These are phyloP conservation scores for Penicillium sp. DNA, from an alignment of 2,329 filamentous ascomycete species.

Conservation along the genomic window DNA sequence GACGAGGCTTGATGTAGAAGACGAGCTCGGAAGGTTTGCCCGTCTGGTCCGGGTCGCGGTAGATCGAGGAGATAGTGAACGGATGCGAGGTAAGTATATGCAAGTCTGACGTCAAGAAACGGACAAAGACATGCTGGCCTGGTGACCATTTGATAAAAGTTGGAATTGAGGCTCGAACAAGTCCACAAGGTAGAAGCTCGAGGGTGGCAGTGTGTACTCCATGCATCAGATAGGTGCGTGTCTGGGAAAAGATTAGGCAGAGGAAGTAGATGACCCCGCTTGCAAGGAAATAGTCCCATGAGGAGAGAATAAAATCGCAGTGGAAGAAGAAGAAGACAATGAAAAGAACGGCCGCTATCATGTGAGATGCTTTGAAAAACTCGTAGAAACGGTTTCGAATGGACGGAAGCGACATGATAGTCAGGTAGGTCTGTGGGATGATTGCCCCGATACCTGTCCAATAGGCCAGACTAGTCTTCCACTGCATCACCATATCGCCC, in stretches of 20 bases:
- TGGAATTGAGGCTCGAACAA: slow-evolving; percentile 47
- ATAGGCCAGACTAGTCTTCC: slow-evolving; percentile 51
- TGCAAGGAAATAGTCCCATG: slow-evolving; percentile 63
- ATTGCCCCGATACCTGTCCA: slow-evolving; percentile 60
- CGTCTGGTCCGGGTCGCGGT: slow-evolving; percentile 23
- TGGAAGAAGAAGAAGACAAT: slow-evolving; percentile 61
- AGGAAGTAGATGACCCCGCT: slow-evolving; percentile 54
- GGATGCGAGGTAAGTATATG: slow-evolving; percentile 53
- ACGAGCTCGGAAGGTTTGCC: slow-evolving; percentile 43
- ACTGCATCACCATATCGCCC: slow-evolving; percentile 52
- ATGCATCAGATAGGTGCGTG: slow-evolving; percentile 52
- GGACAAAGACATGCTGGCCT: slow-evolving; percentile 57
- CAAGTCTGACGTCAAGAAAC: slow-evolving; percentile 48
- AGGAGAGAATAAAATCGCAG: slow-evolving; percentile 55
- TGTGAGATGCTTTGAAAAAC: slow-evolving; percentile 60
- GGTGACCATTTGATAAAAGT: slow-evolving; percentile 50
- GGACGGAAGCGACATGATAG: slow-evolving; percentile 54
- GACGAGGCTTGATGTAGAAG: slow-evolving; percentile 55
- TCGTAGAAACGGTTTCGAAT: slow-evolving; percentile 58
- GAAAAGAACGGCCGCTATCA: slow-evolving; percentile 54
- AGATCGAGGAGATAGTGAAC: slow-evolving; percentile 57
- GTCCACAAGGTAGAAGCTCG: slow-evolving; percentile 40
- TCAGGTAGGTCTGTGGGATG: slow-evolving; percentile 57
- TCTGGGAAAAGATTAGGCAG: slow-evolving; percentile 47
- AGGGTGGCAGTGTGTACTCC: slow-evolving; percentile 50